Percentiles rank a stretch among this genome's conserved stretches.
Conservation (phyloP, 2,329 filamentous ascomycete species). For the Phoma sp. region DNA sequence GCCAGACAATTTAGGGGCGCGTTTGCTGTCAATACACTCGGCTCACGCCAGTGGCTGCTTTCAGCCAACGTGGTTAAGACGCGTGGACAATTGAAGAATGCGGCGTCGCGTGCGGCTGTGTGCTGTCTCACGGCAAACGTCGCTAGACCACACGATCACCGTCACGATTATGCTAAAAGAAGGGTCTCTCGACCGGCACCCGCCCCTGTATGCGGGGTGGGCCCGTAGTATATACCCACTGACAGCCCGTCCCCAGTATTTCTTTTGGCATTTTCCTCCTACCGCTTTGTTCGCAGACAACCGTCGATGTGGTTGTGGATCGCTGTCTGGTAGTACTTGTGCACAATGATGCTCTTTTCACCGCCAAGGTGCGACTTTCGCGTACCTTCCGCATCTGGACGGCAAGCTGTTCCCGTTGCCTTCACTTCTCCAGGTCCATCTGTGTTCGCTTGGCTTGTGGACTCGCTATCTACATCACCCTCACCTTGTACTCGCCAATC, state of each 20-base stretch:
- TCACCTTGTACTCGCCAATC: constrained; percentile 23
- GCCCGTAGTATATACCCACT: constrained; percentile 21
- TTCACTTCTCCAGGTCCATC: constrained; percentile 23
- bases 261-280: constrained; percentile 14
- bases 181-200: constrained; percentile 22
- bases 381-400: constrained; percentile 17
- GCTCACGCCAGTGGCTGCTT: constrained; percentile 8
- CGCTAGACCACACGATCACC: constrained; percentile 31
- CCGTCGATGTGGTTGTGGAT: constrained; percentile 13
- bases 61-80: constrained; percentile 15
- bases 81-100: constrained; percentile 18
- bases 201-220: constrained; percentile 27
- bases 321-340: constrained; percentile 21
- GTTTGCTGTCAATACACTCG: constrained; percentile 5
- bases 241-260: constrained; percentile 17
- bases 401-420: constrained; percentile 10
- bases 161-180: constrained; percentile 28
- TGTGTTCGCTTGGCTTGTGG: constrained; percentile 26
- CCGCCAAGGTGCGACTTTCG: constrained; percentile 28
- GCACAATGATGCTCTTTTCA: constrained; percentile 36
- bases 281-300: constrained; percentile 16
- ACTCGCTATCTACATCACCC: constrained; percentile 25
- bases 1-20: neutral
- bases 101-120: constrained; percentile 22
- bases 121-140: constrained; percentile 19